Conservation (phyloP, 805 yeast species). For the Barnettozyma salicaria region DNA sequence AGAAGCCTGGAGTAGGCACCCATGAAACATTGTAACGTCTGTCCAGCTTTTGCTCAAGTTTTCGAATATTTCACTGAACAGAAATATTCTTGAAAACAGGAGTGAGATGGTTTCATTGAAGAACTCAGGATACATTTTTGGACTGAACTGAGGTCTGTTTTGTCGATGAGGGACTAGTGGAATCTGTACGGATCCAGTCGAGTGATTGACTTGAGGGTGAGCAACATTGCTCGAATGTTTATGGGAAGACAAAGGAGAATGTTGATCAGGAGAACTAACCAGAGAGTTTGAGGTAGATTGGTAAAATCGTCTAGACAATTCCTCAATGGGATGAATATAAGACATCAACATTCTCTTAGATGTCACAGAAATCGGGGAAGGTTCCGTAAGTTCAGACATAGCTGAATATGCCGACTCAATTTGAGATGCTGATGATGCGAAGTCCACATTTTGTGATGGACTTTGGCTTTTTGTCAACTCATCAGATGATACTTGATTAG, state of each 20-base stretch:
- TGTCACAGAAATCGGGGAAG: not conserved
- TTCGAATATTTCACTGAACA: conserved; percentile 8
- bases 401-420: too few species aligned
- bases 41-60: not conserved
- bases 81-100: conserved; percentile 13
- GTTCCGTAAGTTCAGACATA: too few species aligned
- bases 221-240: too few species aligned
- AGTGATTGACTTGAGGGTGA: not conserved
- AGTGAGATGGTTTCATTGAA: conserved; percentile 18
- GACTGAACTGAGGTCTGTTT: conserved; percentile 11
- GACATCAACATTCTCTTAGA: not conserved
- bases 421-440: too few species aligned
- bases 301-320: not conserved
- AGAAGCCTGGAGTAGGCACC: conserved; percentile 11
- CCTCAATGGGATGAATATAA: conserved; percentile 10
- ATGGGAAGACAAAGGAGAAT: not conserved
- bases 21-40: conserved; percentile 10
- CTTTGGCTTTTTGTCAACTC: too few species aligned
- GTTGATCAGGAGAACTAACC: not conserved
- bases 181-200: not conserved
- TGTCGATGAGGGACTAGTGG: conserved; percentile 14
- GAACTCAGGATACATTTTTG: conserved; percentile 10
- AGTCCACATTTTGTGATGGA: too few species aligned
- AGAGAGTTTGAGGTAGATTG: not conserved
- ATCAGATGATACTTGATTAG: too few species aligned